These are phyloP conservation scores for Penicillium sp. DNA, from an alignment of 2,329 filamentous ascomycete species.

Conservation along the genomic window DNA sequence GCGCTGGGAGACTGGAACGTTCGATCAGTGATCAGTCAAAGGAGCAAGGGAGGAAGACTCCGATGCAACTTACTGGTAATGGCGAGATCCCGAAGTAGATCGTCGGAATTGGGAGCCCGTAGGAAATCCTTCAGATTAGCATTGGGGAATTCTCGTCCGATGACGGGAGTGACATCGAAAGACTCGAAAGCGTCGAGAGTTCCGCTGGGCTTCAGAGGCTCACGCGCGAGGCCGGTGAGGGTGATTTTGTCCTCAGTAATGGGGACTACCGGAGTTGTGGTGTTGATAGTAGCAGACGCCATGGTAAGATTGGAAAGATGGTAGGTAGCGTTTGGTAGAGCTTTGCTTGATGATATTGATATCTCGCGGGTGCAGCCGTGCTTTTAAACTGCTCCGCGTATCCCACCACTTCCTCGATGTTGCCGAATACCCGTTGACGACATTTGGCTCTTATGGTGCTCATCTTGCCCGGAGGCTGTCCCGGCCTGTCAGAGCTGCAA, in stretches of 20 bases:
- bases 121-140: constrained; percentile 50
- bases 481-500: constrained; percentile 2
- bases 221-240: constrained; percentile 16
- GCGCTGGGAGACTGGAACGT: constrained; percentile 46
- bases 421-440: constrained; percentile 5
- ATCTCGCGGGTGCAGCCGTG: too few species aligned
- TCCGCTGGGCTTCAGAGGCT: constrained; percentile 41
- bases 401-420: too few species aligned
- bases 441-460: not conserved
- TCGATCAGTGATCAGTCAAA: not conserved
- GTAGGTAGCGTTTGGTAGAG: not conserved
- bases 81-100: constrained; percentile 36
- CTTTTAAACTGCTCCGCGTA: not conserved
- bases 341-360: not conserved
- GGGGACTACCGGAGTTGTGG: constrained; percentile 16
- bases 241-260: constrained; percentile 15
- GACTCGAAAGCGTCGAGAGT: constrained; percentile 44
- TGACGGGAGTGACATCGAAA: constrained; percentile 51
- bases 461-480: not conserved
- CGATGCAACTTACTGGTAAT: constrained; percentile 27
- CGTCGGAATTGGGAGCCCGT: constrained; percentile 35
- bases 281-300: constrained; percentile 24
- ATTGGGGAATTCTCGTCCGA: constrained; percentile 49
- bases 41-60: too few species aligned
- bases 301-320: constrained; percentile 3